phyloP scores from a whole-genome alignment of 2,329 filamentous ascomycete species.

The Dactylella cylindrospora region DNA sequence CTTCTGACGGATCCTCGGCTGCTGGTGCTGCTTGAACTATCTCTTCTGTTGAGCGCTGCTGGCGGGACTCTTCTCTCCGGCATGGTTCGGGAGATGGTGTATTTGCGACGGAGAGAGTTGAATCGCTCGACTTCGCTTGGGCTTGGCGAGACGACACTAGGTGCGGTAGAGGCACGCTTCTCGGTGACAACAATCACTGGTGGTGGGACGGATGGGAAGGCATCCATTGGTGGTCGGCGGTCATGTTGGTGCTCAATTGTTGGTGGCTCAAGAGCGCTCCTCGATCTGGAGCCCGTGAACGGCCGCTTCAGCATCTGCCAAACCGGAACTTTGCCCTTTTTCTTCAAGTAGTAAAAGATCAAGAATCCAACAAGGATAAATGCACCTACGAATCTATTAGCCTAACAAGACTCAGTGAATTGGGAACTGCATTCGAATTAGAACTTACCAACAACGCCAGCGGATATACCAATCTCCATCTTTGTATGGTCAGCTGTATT shows the following conservation, averaged over 20 bases:
- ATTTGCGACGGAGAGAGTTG: slow-evolving; percentile 31
- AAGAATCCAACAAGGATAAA: slow-evolving; percentile 14
- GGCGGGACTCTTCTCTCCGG: slow-evolving; percentile 11
- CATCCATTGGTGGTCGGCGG: slow-evolving; percentile 14
- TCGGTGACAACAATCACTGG: slow-evolving; percentile 13
- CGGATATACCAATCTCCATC: slow-evolving; percentile 36
- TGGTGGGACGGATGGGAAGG: slow-evolving; percentile 19
- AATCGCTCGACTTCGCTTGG: slow-evolving; percentile 28
- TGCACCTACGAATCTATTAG: slow-evolving; percentile 6
- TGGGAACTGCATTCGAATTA: neutral
- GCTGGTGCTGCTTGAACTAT: slow-evolving; percentile 27
- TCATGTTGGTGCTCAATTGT: slow-evolving; percentile 9
- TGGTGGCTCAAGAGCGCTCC: slow-evolving; percentile 20
- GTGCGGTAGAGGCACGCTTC: slow-evolving; percentile 21
- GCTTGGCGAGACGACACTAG: slow-evolving; percentile 3
- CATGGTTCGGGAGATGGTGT: slow-evolving; percentile 39
- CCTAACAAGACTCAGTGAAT: neutral
- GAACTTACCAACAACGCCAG: slow-evolving; percentile 36
- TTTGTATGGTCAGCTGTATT: slow-evolving; percentile 15
- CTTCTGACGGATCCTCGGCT: slow-evolving; percentile 12
- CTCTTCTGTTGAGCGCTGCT: neutral
- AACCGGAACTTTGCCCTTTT: neutral
- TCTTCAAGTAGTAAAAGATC: slow-evolving; percentile 31
- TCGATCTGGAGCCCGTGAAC: slow-evolving; percentile 1
- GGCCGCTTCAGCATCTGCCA: slow-evolving; percentile 3